phyloP scores from a whole-genome alignment of 2,329 filamentous ascomycete genomes.

The Westerdykella ornata region DNA sequence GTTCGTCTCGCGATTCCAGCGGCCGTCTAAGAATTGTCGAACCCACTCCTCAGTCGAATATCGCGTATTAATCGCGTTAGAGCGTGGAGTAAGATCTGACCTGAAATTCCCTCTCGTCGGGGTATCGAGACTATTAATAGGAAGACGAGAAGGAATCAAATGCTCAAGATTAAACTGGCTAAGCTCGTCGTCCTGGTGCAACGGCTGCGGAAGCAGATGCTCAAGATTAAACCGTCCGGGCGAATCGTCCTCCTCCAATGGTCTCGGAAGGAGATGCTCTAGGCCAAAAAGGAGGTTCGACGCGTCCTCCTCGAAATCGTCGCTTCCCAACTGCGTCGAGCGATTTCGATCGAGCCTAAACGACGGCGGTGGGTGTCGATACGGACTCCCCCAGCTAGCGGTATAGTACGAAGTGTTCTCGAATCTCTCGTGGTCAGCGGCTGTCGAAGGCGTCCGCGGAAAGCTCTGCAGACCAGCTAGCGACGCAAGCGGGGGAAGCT shows the following conservation, averaged over 20 bases:
- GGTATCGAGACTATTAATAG: slow-evolving; percentile 16
- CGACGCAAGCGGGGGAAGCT: slow-evolving; percentile 35
- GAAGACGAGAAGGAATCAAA: slow-evolving; percentile 35
- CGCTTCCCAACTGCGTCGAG: slow-evolving; percentile 30
- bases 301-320: slow-evolving; percentile 35
- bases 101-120: slow-evolving; percentile 18
- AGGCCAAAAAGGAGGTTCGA: slow-evolving; percentile 36
- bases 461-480: slow-evolving; percentile 27
- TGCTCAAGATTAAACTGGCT: slow-evolving; percentile 36
- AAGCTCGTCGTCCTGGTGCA: slow-evolving; percentile 29
- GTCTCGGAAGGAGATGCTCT: slow-evolving; percentile 31
- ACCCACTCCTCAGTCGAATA: slow-evolving; percentile 78
- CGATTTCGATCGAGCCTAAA: slow-evolving; percentile 15
- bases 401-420: slow-evolving; percentile 56
- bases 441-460: slow-evolving; percentile 32
- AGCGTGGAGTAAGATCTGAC: slow-evolving; percentile 22
- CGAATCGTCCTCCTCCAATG: slow-evolving; percentile 10
- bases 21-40: slow-evolving; percentile 69
- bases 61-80: slow-evolving; percentile 18
- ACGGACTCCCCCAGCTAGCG: slow-evolving; percentile 88
- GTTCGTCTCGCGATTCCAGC: slow-evolving; percentile 61
- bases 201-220: slow-evolving; percentile 23
- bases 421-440: slow-evolving; percentile 31
- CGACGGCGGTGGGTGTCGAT: slow-evolving; percentile 57
- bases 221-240: slow-evolving; percentile 3